Conservation (phyloP, 2,329 filamentous ascomycete species). For the Xylaria sp. region DNA sequence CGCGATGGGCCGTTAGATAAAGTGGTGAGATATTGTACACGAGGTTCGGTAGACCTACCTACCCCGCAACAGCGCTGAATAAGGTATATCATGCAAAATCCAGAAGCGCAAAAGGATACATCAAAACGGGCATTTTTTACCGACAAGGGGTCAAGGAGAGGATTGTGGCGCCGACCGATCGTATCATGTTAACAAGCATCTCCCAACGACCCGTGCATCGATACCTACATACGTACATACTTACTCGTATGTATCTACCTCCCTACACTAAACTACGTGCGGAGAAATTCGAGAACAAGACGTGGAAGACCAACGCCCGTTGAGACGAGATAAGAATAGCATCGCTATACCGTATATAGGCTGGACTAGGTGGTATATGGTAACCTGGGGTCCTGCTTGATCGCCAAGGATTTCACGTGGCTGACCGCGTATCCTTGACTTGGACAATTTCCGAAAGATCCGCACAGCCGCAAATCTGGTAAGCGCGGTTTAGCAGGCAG, state of each 20-base stretch:
- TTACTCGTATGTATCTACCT: not conserved
- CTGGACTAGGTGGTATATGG: not conserved
- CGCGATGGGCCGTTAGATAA: not conserved
- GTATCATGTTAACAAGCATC: conserved; percentile 15
- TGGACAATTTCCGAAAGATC: conserved; percentile 36
- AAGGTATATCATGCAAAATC: not conserved
- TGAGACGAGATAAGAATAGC: conserved; percentile 23
- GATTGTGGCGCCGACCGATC: conserved; percentile 21
- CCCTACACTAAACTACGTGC: not conserved
- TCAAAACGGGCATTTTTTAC: conserved; percentile 16
- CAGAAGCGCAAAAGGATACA: conserved; percentile 8
- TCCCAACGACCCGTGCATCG: conserved; percentile 35
- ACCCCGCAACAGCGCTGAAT: conserved; percentile 18
- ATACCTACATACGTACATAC: not conserved
- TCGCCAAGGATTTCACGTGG: conserved; percentile 38
- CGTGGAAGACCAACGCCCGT: conserved; percentile 1
- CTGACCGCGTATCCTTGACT: conserved; percentile 21
- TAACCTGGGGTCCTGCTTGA: not conserved
- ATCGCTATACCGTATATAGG: conserved; percentile 5
- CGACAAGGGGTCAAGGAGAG: conserved; percentile 3
- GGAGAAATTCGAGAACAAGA: conserved; percentile 12
- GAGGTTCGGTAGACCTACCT: not conserved
- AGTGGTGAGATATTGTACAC: not conserved
- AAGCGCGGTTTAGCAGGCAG: not conserved
- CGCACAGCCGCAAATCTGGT: conserved; percentile 29